These are phyloP conservation scores for Canna indica DNA, from an alignment of 176 grass and related monocot genomes.

Conservation along the genomic window DNA sequence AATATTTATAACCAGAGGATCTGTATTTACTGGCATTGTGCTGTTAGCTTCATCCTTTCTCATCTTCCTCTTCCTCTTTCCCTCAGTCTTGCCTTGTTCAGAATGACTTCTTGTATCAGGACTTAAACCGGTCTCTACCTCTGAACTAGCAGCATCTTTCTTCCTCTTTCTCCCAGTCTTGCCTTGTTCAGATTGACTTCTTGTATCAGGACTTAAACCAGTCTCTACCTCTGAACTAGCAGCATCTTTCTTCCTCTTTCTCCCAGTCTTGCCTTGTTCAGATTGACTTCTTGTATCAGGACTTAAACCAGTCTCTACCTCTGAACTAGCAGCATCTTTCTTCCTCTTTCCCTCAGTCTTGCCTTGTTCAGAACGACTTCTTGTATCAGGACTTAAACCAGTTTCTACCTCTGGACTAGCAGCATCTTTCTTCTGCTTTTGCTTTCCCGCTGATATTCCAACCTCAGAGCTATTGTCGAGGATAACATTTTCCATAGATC, in stretches of 20 bases:
- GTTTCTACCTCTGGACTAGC: not conserved
- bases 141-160: no score
- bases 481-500: not conserved
- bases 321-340: not conserved
- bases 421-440: conserved; percentile 2
- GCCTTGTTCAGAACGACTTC: not conserved
- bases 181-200: conserved; percentile 1
- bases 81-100: conserved; percentile 1
- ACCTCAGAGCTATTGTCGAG: not conserved
- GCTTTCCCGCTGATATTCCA: not conserved
- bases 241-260: not conserved
- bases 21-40: not conserved
- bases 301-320: not conserved
- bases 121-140: no score
- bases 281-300: conserved; percentile 3
- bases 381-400: not conserved
- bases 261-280: not conserved
- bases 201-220: no score
- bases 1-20: conserved; percentile 3
- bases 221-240: no score
- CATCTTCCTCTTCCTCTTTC: not conserved
- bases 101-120: no score
- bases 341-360: not conserved
- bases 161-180: not conserved
- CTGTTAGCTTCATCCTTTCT: not conserved